These are phyloP conservation scores for Pyrenophora seminiperda DNA, from an alignment of 2,329 filamentous ascomycete genomes.

Conservation along the genomic window DNA sequence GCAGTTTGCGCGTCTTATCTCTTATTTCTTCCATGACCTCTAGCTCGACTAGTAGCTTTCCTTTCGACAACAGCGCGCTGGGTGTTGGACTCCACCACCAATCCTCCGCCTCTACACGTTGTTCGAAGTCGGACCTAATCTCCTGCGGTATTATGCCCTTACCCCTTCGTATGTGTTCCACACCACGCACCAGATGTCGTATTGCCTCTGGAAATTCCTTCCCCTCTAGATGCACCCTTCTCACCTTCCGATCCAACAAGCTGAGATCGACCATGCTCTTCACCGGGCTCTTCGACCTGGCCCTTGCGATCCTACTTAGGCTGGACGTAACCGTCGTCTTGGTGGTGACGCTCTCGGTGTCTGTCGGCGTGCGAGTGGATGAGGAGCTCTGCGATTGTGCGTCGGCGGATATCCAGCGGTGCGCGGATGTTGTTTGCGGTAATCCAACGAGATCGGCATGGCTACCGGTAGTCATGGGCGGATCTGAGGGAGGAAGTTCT, in stretches of 20 bases:
- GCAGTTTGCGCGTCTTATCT: constrained; percentile 2
- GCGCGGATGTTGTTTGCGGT: constrained; percentile 1
- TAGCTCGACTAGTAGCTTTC: constrained; percentile 5
- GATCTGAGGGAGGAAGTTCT: no score
- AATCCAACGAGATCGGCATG: constrained; percentile 8
- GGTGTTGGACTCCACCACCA: constrained; percentile 8
- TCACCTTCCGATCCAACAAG: constrained; percentile 10
- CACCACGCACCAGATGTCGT: neutral
- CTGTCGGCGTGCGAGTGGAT: no score
- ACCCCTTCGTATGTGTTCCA: constrained; percentile 3
- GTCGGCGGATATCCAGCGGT: constrained; percentile 7
- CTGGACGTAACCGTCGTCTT: constrained; percentile 8
- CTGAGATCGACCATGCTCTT: constrained; percentile 12
- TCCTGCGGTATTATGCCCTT: constrained; percentile 9
- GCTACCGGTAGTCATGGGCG: no score
- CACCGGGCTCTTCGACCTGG: constrained; percentile 12
- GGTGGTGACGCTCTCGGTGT: constrained; percentile 7
- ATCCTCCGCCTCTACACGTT: constrained; percentile 1
- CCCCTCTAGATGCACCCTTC: constrained; percentile 5
- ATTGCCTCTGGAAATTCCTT: constrained; percentile 8
- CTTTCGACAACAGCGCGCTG: constrained; percentile 2
- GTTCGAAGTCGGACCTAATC: constrained; percentile 4
- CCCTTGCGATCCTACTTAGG: constrained; percentile 1
- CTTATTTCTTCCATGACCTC: constrained; percentile 8
- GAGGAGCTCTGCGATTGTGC: constrained; percentile 5